A percentile compares a stretch with the other conserved stretches of the same genome.
Conservation (phyloP, 306 rosid species). For the Sphenostylis stenocarpa region DNA sequence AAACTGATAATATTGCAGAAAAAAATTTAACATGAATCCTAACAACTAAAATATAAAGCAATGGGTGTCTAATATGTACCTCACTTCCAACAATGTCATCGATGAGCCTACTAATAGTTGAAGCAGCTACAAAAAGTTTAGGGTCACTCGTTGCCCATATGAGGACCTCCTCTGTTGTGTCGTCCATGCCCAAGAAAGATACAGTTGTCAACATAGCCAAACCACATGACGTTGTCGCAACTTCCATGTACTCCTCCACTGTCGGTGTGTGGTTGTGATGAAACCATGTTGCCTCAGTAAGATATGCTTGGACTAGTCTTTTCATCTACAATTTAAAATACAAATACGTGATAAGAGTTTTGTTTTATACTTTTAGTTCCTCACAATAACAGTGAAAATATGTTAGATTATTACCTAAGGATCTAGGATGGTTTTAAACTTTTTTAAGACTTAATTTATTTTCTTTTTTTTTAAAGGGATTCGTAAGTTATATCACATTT, state of each 20-base stretch:
- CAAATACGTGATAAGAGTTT: not conserved
- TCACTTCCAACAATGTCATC: constrained; percentile 15
- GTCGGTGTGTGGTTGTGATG: not conserved
- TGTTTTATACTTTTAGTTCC: not conserved
- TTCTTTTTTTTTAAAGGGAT: too few species aligned
- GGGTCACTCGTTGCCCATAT: not conserved
- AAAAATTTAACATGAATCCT: not conserved
- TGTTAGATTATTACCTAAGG: too few species aligned
- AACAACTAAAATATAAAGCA: not conserved
- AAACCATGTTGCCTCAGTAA: constrained; percentile 4
- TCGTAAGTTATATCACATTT: too few species aligned
- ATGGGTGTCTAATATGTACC: not conserved
- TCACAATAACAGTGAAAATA: not conserved
- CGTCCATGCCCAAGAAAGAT: constrained; percentile 23
- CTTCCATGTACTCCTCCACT: not conserved
- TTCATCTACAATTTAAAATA: not conserved
- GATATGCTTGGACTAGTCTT: not conserved
- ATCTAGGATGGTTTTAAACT: too few species aligned
- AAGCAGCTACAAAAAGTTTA: not conserved
- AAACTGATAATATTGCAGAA: not conserved
- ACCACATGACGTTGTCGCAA: not conserved
- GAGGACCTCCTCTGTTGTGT: not conserved
- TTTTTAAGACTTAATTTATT: too few species aligned
- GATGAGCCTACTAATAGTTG: not conserved
- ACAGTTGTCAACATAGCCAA: not conserved